phyloP scores from a whole-genome alignment of 78 protist genomes.

The Corallochytrium limacisporum region DNA sequence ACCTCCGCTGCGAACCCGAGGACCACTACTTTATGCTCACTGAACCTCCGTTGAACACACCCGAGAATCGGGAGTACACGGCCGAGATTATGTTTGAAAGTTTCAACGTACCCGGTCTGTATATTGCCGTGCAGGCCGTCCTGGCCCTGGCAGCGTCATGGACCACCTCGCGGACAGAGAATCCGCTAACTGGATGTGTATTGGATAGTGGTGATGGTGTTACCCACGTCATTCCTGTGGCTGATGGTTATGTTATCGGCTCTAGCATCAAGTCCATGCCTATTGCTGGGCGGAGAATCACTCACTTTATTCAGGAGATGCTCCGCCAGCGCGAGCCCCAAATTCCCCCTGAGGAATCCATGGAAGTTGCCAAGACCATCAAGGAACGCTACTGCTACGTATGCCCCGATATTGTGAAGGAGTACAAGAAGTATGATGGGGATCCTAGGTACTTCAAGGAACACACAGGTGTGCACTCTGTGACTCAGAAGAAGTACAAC shows the following conservation, averaged over 20 bases:
- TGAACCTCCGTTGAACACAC: constrained; percentile 97
- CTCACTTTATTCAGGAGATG: constrained; percentile 82
- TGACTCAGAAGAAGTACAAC: constrained; percentile 49
- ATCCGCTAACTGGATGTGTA: constrained; percentile 90
- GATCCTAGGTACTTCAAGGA: constrained; percentile 71
- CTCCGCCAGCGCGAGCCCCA: constrained; percentile 86
- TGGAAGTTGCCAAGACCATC: constrained; percentile 75
- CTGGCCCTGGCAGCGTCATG: constrained; percentile 92
- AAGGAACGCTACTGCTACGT: constrained; percentile 86
- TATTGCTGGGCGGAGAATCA: constrained; percentile 95
- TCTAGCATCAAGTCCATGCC: constrained; percentile 89
- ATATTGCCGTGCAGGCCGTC: constrained; percentile 99
- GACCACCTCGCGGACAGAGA: constrained; percentile 24
- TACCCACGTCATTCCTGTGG: constrained; percentile 99
- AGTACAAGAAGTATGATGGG: constrained; percentile 79
- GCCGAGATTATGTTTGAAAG: constrained; percentile 99
- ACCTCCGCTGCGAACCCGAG: constrained; percentile 95
- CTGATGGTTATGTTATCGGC: constrained; percentile 95
- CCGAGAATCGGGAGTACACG: constrained; percentile 97
- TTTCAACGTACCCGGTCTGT: constrained; percentile 92
- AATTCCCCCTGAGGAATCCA: constrained; percentile 82
- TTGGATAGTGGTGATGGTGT: constrained; percentile 98
- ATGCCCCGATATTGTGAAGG: constrained; percentile 85
- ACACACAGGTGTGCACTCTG: constrained; percentile 11
- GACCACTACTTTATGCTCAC: constrained; percentile 94